A percentile compares a stretch with the other conserved stretches of the same genome.
Conservation (phyloP, 108 stramenopile genomes). For the Schizochytrium sp. region DNA sequence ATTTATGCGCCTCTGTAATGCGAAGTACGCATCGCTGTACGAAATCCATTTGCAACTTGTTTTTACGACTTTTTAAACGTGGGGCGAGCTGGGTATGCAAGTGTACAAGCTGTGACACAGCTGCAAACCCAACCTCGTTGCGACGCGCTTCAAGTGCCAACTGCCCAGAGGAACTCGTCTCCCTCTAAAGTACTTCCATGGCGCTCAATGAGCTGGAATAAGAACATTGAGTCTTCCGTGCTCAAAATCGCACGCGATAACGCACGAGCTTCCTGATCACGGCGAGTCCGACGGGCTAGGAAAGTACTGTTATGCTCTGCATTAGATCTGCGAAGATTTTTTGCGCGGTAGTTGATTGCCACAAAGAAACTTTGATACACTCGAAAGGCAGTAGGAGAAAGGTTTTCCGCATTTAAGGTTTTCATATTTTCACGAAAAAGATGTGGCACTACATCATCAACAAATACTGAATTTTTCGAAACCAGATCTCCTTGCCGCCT, state of each 20-base stretch:
- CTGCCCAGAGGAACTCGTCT: slow-evolving; percentile 36
- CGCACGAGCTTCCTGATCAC: slow-evolving; percentile 35
- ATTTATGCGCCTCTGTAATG: not conserved
- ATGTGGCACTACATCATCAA: not conserved
- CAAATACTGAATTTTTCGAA: slow-evolving; percentile 38
- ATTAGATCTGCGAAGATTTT: not conserved
- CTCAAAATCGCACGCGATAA: slow-evolving; percentile 8
- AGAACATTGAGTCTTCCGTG: not conserved
- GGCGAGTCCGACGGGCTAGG: slow-evolving; percentile 26
- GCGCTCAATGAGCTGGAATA: slow-evolving; percentile 41
- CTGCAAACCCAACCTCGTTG: slow-evolving; percentile 46
- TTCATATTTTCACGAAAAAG: slow-evolving; percentile 50
- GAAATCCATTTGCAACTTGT: slow-evolving; percentile 18
- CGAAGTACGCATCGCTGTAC: not conserved
- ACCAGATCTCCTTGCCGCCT: not conserved
- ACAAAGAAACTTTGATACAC: slow-evolving; percentile 59
- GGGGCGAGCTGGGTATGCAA: slow-evolving; percentile 15
- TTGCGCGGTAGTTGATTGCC: slow-evolving; percentile 37
- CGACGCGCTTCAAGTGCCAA: slow-evolving; percentile 31
- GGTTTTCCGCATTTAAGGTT: not conserved
- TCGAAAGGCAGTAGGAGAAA: slow-evolving; percentile 7
- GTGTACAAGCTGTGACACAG: slow-evolving; percentile 22
- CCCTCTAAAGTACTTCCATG: not conserved
- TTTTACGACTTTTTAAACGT: not conserved
- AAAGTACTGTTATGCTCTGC: slow-evolving; percentile 14